A percentile compares a stretch with the other conserved stretches of the same genome.
These are phyloP conservation scores for Peltaster fructicola DNA, from an alignment of 2,329 filamentous ascomycete species.

Conservation along the genomic window DNA sequence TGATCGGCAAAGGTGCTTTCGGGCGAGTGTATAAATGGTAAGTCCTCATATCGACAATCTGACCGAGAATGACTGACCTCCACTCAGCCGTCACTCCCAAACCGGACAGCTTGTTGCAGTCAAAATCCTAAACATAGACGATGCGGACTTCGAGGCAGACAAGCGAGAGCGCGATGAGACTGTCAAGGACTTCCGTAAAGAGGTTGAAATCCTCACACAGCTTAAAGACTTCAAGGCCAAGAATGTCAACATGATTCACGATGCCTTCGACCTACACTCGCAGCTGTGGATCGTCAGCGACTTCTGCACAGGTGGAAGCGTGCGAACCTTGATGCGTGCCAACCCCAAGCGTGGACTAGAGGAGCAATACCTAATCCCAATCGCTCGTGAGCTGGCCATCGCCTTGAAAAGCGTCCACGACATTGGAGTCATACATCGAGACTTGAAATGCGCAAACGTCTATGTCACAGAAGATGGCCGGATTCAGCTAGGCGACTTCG, in stretches of 20 bases:
- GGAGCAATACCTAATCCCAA: slow-evolving; percentile 45
- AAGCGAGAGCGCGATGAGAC: slow-evolving; percentile 46
- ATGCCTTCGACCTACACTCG: slow-evolving; percentile 58
- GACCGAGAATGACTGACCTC: too few species aligned
- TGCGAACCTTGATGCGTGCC: slow-evolving; percentile 44
- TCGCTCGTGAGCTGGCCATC: slow-evolving; percentile 44
- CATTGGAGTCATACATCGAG: slow-evolving; percentile 47
- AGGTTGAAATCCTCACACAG: slow-evolving; percentile 50
- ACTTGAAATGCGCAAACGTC: slow-evolving; percentile 58
- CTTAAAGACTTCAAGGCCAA: slow-evolving; percentile 56
- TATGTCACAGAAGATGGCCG: slow-evolving; percentile 59
- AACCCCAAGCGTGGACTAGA: slow-evolving; percentile 25
- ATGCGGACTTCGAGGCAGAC: slow-evolving; percentile 42
- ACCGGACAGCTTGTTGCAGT: slow-evolving; percentile 45
- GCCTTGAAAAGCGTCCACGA: slow-evolving; percentile 46
- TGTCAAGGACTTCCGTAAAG: slow-evolving; percentile 37
- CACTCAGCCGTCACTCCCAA: too few species aligned
- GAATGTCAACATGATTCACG: slow-evolving; percentile 69
- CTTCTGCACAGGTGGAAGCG: slow-evolving; percentile 70
- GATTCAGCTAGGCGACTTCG: slow-evolving; percentile 72
- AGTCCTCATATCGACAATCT: slow-evolving; percentile 1
- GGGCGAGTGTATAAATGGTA: slow-evolving; percentile 54
- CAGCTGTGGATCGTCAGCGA: slow-evolving; percentile 81
- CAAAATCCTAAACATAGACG: slow-evolving; percentile 74
- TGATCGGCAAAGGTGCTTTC: slow-evolving; percentile 60